A percentile compares a stretch with the other conserved stretches of the same genome.
phyloP scores from a whole-genome alignment of 2,329 filamentous ascomycete genomes.

The Curvularia lunata region DNA sequence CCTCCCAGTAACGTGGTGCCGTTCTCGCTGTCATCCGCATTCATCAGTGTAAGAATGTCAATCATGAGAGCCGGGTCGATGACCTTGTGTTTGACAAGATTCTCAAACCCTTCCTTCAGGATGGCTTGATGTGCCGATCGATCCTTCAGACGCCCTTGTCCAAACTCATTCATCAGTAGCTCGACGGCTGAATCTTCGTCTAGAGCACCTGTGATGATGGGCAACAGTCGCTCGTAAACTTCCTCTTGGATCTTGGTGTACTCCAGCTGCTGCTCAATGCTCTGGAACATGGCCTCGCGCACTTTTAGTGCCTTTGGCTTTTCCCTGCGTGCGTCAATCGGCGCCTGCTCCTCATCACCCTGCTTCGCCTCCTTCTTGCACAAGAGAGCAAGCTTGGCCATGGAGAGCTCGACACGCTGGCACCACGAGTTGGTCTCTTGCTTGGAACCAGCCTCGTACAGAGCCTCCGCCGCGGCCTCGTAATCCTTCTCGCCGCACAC shows the following conservation, averaged over 20 bases:
- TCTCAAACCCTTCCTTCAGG: slow-evolving; percentile 72
- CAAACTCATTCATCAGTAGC: slow-evolving; percentile 73
- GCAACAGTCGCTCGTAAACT: slow-evolving; percentile 73
- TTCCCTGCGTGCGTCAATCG: slow-evolving; percentile 32
- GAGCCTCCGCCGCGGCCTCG: slow-evolving; percentile 71
- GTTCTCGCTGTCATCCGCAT: slow-evolving; percentile 54
- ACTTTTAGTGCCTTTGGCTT: slow-evolving; percentile 50
- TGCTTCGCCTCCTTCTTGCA: slow-evolving; percentile 56
- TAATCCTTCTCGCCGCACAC: slow-evolving; percentile 78
- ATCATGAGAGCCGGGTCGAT: slow-evolving; percentile 67
- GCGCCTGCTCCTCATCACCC: slow-evolving; percentile 49
- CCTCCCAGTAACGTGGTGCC: slow-evolving; percentile 54
- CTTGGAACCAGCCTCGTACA: slow-evolving; percentile 72
- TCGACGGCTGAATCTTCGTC: slow-evolving; percentile 81
- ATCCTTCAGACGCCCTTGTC: slow-evolving; percentile 60
- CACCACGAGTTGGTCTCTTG: slow-evolving; percentile 85
- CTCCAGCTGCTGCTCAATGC: slow-evolving; percentile 66
- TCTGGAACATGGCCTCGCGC: slow-evolving; percentile 38
- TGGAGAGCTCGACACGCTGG: slow-evolving; percentile 89
- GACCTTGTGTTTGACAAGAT: slow-evolving; percentile 73
- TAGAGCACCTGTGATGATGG: slow-evolving; percentile 72
- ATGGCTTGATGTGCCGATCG: slow-evolving; percentile 72
- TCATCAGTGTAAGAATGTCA: slow-evolving; percentile 81
- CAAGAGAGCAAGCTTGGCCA: slow-evolving; percentile 78
- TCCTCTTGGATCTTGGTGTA: slow-evolving; percentile 81